Base-by-base conservation (phyloP, 805 yeast species). In the Scheffersomyces amazonensis region DNA sequence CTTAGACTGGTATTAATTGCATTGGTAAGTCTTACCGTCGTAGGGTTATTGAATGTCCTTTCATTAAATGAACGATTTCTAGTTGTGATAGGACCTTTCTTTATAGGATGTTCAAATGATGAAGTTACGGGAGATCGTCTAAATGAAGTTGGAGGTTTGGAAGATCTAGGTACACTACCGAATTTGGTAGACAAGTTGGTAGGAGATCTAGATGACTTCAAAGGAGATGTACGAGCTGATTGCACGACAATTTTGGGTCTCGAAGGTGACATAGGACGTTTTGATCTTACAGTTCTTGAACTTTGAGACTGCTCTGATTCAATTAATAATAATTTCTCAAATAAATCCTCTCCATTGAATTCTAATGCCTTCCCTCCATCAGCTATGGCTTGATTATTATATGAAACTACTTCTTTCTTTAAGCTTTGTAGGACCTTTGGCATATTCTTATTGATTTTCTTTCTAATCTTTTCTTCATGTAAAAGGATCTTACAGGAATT, bases 381-480 rank as follows among this genome's bases (percentile, higher is more conserved):
- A 1, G 48, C 39, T 2, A 46, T 36, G 33, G 52, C 57, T 2
- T 50, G 44, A 5, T 57, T 49, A 45, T 82, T 80, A 66, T 77
- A 85, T 10, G 62, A 64, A 3, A 49, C 41, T 4, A 87, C 49
- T 35, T 73, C 74, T 1, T 44, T 30, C 42, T 73, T 75, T 34
- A 91, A 59, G 1, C 69, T 75, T 3, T 64, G 59, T 8, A 87
- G 61, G 0, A 84, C 68, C 25, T 69, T 66, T 0, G 98, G 98
- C 47, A 87, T 64, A 47, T 76, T 75, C 52, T 79, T 78, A n/a
- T 76, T 62, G 6, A 90, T 69, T 37, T 75, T 74, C 48, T 83
- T 83, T 39, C 97, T 67, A 28, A 80, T 67, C 52, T 74, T 82
- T 54, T 89, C 96, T 55, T 91, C 99, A 40, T 83, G 76, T 40